Evolutionary conservation across 192 early-diverging fungal genomes (phyloP).

Genomic region (Linnemannia schmuckeri): DNA sequence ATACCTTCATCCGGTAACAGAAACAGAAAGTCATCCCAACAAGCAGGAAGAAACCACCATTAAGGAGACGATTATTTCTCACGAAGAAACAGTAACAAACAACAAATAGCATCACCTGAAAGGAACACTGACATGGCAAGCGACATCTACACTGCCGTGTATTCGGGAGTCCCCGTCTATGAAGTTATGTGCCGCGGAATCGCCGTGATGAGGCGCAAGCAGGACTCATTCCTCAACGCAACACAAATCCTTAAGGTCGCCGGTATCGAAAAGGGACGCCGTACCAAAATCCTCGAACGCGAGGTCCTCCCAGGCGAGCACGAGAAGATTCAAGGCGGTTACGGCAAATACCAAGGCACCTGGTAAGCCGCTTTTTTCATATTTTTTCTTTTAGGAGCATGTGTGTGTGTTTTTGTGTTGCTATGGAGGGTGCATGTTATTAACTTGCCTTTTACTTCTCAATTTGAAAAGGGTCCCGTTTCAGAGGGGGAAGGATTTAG

Average conservation of each 20-base stretch:
- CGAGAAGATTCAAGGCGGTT: constrained; percentile 97
- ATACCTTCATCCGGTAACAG: neutral
- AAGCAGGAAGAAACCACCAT: neutral
- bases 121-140: constrained; percentile 25
- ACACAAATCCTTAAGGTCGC: constrained; percentile 96
- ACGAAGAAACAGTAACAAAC: neutral
- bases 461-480: constrained; percentile 82
- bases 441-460: neutral
- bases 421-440: neutral
- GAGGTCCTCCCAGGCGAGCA: constrained; percentile 85
- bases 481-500: constrained; percentile 85
- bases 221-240: constrained; percentile 89
- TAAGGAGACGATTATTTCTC: neutral
- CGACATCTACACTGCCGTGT: constrained; percentile 68
- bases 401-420: neutral
- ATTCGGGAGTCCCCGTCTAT: constrained; percentile 81
- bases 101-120: neutral
- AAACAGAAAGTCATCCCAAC: neutral
- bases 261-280: constrained; percentile 84
- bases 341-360: constrained; percentile 96
- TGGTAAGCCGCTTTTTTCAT: constrained; percentile 63
- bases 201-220: constrained; percentile 84
- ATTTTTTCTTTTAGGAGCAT: neutral
- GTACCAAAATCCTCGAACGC: constrained; percentile 91
- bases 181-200: constrained; percentile 80